Base-by-base conservation (phyloP, 164 flowering plant genomes). In the Malania oleifera region DNA sequence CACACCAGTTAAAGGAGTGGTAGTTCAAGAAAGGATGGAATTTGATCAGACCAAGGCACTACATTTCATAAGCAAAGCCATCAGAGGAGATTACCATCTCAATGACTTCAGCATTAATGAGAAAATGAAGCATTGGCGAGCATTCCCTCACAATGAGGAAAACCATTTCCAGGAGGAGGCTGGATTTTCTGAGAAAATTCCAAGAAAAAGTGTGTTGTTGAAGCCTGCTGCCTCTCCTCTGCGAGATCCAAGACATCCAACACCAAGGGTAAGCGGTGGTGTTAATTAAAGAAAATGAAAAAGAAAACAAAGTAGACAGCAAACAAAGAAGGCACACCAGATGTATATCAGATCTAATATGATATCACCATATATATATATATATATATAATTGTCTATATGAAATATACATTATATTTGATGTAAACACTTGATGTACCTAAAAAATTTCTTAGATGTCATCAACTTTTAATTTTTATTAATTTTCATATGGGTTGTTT, bases 1-100 rank as follows among this genome's bases (percentile, higher is more conserved):
- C 11, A 25, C 18, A 7, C n/a, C n/a, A 44, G 34, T 47, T 66
- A 52, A 56, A 43, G 44, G n/a, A n/a, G n/a, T n/a, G n/a, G n/a
- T n/a, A 22, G 43, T 46, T 14, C 67, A 63, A 35, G 77, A 77
- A 25, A 77, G 68, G 54, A 44, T 65, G 49, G 57, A 74, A 38
- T 84, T 74, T 70, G 95, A n/a, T n/a, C n/a, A 92, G 47, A 73
- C 87, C 11, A 81, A 82, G 73, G 79, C 89, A 40, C 43, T 92
- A 75, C 86, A 85, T 72, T 92, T 85, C 74, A 85, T 92, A n/a
- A 89, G 77, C 56, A 84, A 89, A 75, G 95, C 93, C 34, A 87
- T 92, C 22, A 92, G 85, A 60, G 91, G 92, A 17, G 86, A 84
- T 45, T 84, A 82, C 52, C 64, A 46, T 57, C 60, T 75, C 5